Evolutionary conservation across 768 basidiomycete genomes (phyloP), one percentile per base, ranked within the genome.

Genomic region (Pleurotus ostreatus): DNA sequence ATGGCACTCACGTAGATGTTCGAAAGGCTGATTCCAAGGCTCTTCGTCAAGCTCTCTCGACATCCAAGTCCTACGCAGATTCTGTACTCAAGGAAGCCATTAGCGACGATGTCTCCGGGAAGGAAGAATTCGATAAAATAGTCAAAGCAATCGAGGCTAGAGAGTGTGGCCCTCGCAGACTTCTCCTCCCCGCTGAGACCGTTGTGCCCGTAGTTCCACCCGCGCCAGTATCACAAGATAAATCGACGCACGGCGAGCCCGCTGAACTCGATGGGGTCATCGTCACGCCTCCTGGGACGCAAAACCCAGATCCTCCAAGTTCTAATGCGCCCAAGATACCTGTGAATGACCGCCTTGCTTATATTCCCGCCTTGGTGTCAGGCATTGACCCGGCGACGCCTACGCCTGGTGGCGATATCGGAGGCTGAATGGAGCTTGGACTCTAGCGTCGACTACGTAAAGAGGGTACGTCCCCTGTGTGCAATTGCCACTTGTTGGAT

Each of bases 21-120:
- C 78, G 75, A 37, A 91, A 87, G 63, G 70, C 77, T 1, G 81
- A 88, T 34, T 79, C 83, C 2, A 85, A 81, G 52, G 70, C 71
- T 2, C 69, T 86, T 46, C 79, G 80, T 49, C 76, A 84, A 15
- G 67, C 68, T 0, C 67, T 94, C 26, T 69, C 80, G 18, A 72
- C 76, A 51, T 81, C 88, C 23, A 94, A 93, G 62, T 70, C 71
- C 15, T 94, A 74, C 63, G 78, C 80, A 7, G 78, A 76, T 18
- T 63, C 88, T 61, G 74, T 73, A 8, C 37, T 53, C n/a, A 39
- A 53, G 0, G 73, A 76, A 11, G 60, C 83, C 3, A 80, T 82
- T 11, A 83, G 79, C 6, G 62, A 16, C 16, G 51, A 41, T n/a
- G 37, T 67, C 3, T 82, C 79, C 79, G 88, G 88, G 13, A 80